A percentile compares a stretch with the other conserved stretches of the same genome.
Evolutionary conservation across 164 flowering plant genomes (phyloP).

Genomic region (Tetrastigma voinierianum): DNA sequence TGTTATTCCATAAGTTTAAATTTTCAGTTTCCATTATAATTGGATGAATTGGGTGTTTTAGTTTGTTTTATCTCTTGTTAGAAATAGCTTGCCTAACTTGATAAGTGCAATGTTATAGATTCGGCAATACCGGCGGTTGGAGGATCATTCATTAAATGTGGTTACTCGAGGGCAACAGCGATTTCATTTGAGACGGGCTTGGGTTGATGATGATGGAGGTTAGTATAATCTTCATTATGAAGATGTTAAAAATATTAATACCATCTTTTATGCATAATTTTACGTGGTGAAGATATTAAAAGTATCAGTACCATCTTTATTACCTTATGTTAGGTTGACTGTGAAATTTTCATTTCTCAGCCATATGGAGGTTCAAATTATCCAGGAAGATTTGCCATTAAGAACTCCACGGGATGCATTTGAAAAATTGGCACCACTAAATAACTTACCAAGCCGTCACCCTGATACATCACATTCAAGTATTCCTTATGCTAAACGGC

Average conservation of each 20-base stretch:
- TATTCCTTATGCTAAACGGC: constrained; percentile 25
- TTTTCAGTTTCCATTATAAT: neutral
- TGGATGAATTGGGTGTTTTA: neutral
- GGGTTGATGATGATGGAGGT: constrained; percentile 88
- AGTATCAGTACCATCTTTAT: neutral
- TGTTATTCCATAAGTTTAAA: neutral
- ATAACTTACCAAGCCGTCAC: constrained; percentile 20
- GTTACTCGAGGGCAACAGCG: constrained; percentile 89
- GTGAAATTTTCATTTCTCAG: constrained; percentile 30
- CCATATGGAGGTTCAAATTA: constrained; percentile 80
- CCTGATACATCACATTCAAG: constrained; percentile 15
- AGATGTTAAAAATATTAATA: neutral
- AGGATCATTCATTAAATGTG: constrained; percentile 85
- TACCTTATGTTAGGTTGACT: constrained; percentile 4
- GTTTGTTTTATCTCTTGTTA: neutral
- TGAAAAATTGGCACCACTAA: constrained; percentile 47
- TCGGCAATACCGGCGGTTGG: constrained; percentile 65
- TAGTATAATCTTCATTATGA: constrained; percentile 21
- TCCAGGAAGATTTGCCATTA: constrained; percentile 80
- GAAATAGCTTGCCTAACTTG: neutral
- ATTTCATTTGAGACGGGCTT: constrained; percentile 65
- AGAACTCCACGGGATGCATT: constrained; percentile 81
- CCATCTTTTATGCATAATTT: constrained; percentile 16
- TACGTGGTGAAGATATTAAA: neutral
- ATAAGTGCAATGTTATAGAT: constrained; percentile 47